These are phyloP conservation scores for Hypomontagnella submonticulosa DNA, from an alignment of 495 filamentous ascomycete genomes.

Conservation along the genomic window DNA sequence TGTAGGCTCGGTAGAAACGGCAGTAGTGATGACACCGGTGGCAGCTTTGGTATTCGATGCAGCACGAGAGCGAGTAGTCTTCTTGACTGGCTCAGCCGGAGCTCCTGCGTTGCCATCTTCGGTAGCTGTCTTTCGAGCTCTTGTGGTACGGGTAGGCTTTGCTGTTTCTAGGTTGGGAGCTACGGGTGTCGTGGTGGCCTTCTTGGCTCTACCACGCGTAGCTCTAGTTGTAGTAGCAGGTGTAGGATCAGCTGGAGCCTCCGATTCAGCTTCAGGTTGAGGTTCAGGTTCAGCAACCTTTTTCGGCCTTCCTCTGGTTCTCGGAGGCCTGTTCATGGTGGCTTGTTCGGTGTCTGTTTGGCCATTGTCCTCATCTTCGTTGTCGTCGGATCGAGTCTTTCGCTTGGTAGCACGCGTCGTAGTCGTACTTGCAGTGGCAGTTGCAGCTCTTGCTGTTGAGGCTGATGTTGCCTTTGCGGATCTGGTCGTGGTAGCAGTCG, in stretches of 20 bases:
- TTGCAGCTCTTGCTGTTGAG: slow-evolving; percentile 44
- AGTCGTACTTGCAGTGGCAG: slow-evolving; percentile 29
- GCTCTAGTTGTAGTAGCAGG: slow-evolving; percentile 25
- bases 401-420: slow-evolving; percentile 51
- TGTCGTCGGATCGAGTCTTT: slow-evolving; percentile 60
- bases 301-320: slow-evolving; percentile 58
- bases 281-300: slow-evolving; percentile 48
- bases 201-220: slow-evolving; percentile 44
- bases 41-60: slow-evolving; percentile 44
- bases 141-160: slow-evolving; percentile 47
- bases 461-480: slow-evolving; percentile 49
- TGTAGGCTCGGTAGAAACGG: slow-evolving; percentile 50
- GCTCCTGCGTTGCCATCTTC: slow-evolving; percentile 37
- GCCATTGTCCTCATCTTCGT: slow-evolving; percentile 51
- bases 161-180: slow-evolving; percentile 40
- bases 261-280: slow-evolving; percentile 26
- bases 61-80: slow-evolving; percentile 53
- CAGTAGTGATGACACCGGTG: slow-evolving; percentile 43
- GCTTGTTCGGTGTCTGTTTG: slow-evolving; percentile 31
- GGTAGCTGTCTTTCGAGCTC: slow-evolving; percentile 50
- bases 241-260: slow-evolving; percentile 30
- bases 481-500: slow-evolving; percentile 55
- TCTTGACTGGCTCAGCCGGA: slow-evolving; percentile 48
- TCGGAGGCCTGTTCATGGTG: slow-evolving; percentile 45
- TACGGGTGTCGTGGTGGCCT: slow-evolving; percentile 20